A percentile compares a stretch with the other conserved stretches of the same genome.
Conservation (phyloP, 179 eudicot genomes). For the Beta corolliflora region DNA sequence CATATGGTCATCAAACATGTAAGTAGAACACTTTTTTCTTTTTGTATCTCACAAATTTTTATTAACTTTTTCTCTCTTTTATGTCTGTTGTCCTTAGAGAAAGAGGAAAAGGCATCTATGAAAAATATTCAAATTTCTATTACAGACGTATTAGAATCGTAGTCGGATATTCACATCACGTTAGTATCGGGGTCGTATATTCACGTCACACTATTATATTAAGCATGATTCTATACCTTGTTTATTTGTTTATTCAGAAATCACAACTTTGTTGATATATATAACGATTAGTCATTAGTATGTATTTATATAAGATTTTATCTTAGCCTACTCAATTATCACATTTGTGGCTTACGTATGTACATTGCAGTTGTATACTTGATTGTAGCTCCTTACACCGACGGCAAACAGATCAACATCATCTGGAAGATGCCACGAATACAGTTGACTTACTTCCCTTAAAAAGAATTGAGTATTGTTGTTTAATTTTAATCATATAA, state of each 20-base stretch:
- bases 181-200: constrained; percentile 30
- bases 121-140: neutral
- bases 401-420: constrained; percentile 15
- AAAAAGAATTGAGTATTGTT: neutral
- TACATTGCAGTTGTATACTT: neutral
- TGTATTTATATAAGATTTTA: neutral
- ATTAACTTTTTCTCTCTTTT: neutral
- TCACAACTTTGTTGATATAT: neutral
- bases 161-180: constrained; percentile 28
- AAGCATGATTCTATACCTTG: too few species aligned
- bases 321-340: constrained; percentile 4
- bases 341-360: neutral
- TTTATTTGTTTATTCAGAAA: neutral
- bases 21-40: neutral
- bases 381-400: neutral
- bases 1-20: neutral
- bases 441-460: constrained; percentile 16
- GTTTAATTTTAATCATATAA: too few species aligned
- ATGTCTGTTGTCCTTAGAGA: constrained; percentile 2
- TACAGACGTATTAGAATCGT: constrained; percentile 11
- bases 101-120: constrained; percentile 22
- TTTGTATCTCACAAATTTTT: too few species aligned
- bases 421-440: constrained; percentile 9
- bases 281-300: neutral
- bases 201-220: constrained; percentile 29